Base-by-base conservation (phyloP, 768 basidiomycete genomes). In the Baorangia bicolor region DNA sequence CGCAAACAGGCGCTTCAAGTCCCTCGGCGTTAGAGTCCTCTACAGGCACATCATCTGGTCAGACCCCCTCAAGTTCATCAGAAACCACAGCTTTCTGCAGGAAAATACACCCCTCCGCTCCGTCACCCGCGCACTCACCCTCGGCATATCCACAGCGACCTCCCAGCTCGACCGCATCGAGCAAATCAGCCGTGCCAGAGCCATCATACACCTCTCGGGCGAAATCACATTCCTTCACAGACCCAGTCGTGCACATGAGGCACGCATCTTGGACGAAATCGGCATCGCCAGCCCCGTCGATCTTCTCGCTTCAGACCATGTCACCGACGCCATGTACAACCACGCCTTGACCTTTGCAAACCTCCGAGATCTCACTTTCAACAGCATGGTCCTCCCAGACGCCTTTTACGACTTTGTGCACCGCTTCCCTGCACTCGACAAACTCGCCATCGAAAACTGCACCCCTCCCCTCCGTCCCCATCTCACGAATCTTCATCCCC, bases 371-470 rank as follows among this genome's bases (percentile, higher is more conserved):
- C 73, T 81, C 49, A 63, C 69, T 0, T 74, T 79, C 59, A 64
- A 60, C 44, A 62, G 70, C 42, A 70, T 76, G 56, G 63, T 75
- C 21, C 70, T 80, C 42, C 72, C 76, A 0, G 64, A 72, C 28
- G 34, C 63, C 2, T 67, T 79, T 12, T 75, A 76, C 49, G 53
- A 53, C 0, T 53, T 73, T 28, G 67, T 81, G 16, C 74, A 75
- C 62, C 41, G 49, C 33, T 71, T 80, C 13, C 74, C 76, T 1
- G 49, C 49, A 3, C 73, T 81, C 20, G 68, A 73, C 30, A 67
- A 60, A 10, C 71, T 81, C n/a, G 65, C 68, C 27, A 67, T 81
- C 52, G 77, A 79, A 45, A 71, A 75, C 44, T 80, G 78, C 49
- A 70, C 69, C 0, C 54, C 62, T 0, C 70, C 69, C 5, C 20